Evolutionary conservation across 2,329 filamentous ascomycete genomes (phyloP), one percentile per base, ranked within the genome.

Genomic region (Trichoderma breve): DNA sequence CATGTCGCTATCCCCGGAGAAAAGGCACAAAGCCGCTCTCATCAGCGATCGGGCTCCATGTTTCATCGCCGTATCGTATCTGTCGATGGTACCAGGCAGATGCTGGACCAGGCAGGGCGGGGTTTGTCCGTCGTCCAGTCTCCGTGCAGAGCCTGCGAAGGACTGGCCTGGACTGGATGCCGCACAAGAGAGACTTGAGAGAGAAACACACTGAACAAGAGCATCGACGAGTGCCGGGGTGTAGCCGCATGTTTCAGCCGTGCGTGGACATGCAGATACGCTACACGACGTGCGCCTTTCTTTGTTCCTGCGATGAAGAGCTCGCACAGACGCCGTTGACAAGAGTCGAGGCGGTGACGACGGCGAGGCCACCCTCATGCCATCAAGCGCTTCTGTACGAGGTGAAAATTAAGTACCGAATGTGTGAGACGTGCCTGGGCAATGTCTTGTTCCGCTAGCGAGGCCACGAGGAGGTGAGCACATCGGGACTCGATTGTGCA

Each of bases 51-150:
- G 64, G 72, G 30, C 58, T 53, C 64, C 72, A 70, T 66, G 70
- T 73, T 73, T 72, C 72, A 73, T 72, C 14, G 28, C 34, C 58
- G 72, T 71, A 71, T 73, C 70, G 70, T n/a, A 73, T 47, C 32
- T 53, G 14, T 34, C 21, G 64, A 57, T 47, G 64, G 67, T 68
- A 64, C 71, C 64, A 51, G 64, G 28, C 55, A 28, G 18, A 53
- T 32, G 62, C 62, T 58, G 58, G 61, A 18, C 39, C 34, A 57
- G 32, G n/a, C 36, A 9, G 7, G 24, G 66, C 39, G 66, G 71
- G 58, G 71, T 36, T 36, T 36, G 34, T 36, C 34, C 14, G 7
- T 70, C 61, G 34, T 47, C 64, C 39, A 26, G 58, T 60, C 53
- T 67, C 34, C 53, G 63, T 26, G 47, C 32, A 57, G 26, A 64